A percentile compares a stretch with the other conserved stretches of the same genome.
phyloP scores from a whole-genome alignment of 169 alveolate genomes.

The Plasmodium adleri region DNA sequence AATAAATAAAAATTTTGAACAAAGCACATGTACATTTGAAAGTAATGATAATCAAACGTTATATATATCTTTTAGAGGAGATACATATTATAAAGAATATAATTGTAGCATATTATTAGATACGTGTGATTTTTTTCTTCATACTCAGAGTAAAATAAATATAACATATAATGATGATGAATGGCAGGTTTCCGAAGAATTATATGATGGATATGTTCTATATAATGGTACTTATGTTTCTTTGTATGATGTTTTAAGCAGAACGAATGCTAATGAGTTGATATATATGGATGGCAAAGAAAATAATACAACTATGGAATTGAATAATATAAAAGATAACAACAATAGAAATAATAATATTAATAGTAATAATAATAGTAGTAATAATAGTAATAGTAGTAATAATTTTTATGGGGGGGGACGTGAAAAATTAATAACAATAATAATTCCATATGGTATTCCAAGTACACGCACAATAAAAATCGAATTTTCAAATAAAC shows the following conservation, averaged over 20 bases:
- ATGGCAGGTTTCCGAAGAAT: constrained; percentile 7
- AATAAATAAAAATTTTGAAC: background rate
- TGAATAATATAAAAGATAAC: no score
- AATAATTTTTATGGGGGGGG: background rate
- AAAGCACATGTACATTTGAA: constrained; percentile 6
- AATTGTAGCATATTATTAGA: constrained; percentile 26
- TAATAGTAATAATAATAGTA: no score
- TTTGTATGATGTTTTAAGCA: constrained; percentile 22
- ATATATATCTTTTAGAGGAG: background rate
- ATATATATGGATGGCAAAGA: background rate
- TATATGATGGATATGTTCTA: background rate
- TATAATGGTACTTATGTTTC: constrained; percentile 13
- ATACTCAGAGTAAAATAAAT: constrained; percentile 24
- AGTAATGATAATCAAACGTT: constrained; percentile 19
- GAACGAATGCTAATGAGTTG: constrained; percentile 9
- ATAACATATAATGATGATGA: constrained; percentile 18
- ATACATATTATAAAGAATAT: constrained; percentile 11
- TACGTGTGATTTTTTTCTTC: constrained; percentile 26
- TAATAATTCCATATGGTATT: constrained; percentile 16
- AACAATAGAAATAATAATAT: no score
- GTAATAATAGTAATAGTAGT: no score
- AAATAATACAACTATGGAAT: no score
- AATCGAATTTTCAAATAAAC: constrained; percentile 26
- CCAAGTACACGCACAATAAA: constrained; percentile 22
- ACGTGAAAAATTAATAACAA: background rate